Conservation (phyloP, 345 rosid species). For the Eucalyptus cloeziana region DNA sequence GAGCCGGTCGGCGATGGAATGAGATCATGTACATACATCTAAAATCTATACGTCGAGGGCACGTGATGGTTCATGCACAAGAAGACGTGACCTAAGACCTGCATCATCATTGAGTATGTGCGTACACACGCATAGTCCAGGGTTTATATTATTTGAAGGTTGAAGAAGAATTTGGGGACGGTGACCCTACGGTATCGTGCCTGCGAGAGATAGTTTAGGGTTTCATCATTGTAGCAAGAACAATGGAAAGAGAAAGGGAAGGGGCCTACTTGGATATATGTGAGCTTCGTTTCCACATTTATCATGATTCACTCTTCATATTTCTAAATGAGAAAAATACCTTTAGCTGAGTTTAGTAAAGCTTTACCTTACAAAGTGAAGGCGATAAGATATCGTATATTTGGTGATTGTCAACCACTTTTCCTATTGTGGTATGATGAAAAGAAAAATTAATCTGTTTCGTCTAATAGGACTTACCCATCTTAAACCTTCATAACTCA, state of each 20-base stretch:
- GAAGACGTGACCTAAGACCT: not conserved
- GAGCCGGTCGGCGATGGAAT: not conserved
- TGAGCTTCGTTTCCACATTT: not conserved
- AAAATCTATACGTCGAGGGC: not conserved
- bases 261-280: not conserved
- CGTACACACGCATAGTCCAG: not conserved
- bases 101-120: not conserved
- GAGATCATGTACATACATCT: not conserved
- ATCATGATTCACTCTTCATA: slow-evolving; percentile 7
- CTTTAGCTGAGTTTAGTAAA: not conserved
- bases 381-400: not conserved
- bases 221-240: slow-evolving; percentile 7
- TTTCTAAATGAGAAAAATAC: not conserved
- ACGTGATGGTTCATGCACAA: not conserved
- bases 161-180: not conserved
- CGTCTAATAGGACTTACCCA: not conserved
- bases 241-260: not conserved
- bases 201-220: not conserved
- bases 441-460: not conserved
- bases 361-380: not conserved
- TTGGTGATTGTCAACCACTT: not conserved
- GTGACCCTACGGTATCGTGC: not conserved
- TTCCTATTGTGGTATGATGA: not conserved
- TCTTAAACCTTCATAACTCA: not conserved
- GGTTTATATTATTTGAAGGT: not conserved